Base-by-base conservation (phyloP, 2,329 filamentous ascomycete species). In the Trichoderma lentiforme region DNA sequence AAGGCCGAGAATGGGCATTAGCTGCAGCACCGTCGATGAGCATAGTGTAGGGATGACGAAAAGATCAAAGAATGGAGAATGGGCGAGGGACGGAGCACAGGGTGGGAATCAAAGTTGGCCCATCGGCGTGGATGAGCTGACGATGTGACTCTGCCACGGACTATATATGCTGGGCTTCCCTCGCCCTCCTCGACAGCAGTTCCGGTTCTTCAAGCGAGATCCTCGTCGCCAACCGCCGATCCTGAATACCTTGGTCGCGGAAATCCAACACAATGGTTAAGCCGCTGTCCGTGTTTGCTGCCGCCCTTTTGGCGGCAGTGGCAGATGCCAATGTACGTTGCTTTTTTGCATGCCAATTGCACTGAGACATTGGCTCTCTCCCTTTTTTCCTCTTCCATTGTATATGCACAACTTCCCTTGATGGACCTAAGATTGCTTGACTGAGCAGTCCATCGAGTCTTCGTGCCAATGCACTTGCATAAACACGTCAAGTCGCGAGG, bases 181-280 rank as follows among this genome's bases (percentile, higher is more conserved):
- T 66, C 61, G 60, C 62, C 64, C 34, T 58, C 58, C 26, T 72
- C 30, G 26, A 39, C 34, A 62, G 24, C 43, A 43, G 18, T 57
- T 64, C n/a, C 67, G 51, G 51, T 63, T 68, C 39, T 36, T 69
- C 51, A 63, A 69, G 53, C 65, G 57, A 67, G 30, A 61, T 34
- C 60, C 71, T 64, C 72, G 43, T 72, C 69, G 57, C 64, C 66
- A 70, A 36, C 64, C 60, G 62, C 36, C 53, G 61, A 58, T 71
- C 69, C 61, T 26, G 69, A 64, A 28, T 64, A 26, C 71, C 63
- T 70, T 58, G 62, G 64, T 73, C 62, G 60, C 70, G 58, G 36
- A 56, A 34, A 71, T 14, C 21, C 64, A 57, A 32, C 73, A 77
- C 43, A 73, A 83, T 83, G 81, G 32, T 60, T n/a, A 82, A 80